Evolutionary conservation across 192 early-diverging fungal genomes (phyloP), one percentile per base, ranked within the genome.

Genomic region (Phlyctochytrium bullatum): DNA sequence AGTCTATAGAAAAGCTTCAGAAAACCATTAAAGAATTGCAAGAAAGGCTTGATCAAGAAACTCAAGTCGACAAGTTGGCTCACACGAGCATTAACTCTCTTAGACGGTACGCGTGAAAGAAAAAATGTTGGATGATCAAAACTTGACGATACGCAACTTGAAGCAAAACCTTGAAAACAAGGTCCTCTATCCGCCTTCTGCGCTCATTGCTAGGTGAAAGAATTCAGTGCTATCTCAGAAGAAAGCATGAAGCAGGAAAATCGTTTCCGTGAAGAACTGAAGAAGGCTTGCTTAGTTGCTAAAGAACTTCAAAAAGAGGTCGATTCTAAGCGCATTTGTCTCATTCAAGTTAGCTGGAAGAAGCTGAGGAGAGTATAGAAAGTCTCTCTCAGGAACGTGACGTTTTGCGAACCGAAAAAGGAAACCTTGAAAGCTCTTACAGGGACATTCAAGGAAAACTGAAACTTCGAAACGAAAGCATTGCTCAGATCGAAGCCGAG

Each of bases 101-200:
- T 32, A 82, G 72, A 69, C 75, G 24, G 6, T 86, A 4, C 73
- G 74, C 23, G 69, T 86, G 1, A 86, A 86, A 59, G 69, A 74
- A 59, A 81, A 80, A 54, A 86, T 86, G 84, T 68, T 86, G 10
- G 81, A 86, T 32, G 84, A 86, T 64, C 84, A 86, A 65, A 82
- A 78, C 34, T 73, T 76, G 16, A 85, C 84, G 0, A 86, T 86
- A 31, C 35, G 65, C 50, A 76, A 51, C 10, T 53, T 86, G 23
- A 86, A 86, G 64, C 78, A 79, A 35, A 86, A 82, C 58, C 60
- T 86, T 12, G 82, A 85, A 29, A 80, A 83, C 61, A 86, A 83
- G 74, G 80, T 82, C 27, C 6, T 27, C 27, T 57, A 25, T 57
- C 6, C 27, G 6, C 54, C 12, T 57, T 57, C 10, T 57, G 54